A percentile compares a stretch with the other conserved stretches of the same genome.
Evolutionary conservation across 305 asterid genomes (phyloP).

Genomic region (Ruellia speciosa): DNA sequence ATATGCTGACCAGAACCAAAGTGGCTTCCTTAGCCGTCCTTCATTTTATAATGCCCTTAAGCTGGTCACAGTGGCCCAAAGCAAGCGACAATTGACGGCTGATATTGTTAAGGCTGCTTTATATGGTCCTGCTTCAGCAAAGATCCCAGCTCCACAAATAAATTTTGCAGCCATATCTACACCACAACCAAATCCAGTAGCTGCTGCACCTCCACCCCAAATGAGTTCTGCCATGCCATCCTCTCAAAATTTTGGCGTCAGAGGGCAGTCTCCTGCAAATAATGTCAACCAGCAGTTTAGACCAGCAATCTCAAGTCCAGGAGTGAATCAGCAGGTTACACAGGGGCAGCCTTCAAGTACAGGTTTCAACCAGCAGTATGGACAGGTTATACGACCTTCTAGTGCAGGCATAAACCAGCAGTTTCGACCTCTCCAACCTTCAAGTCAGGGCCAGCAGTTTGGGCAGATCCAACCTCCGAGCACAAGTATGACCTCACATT

Average conservation of each 20-base stretch:
- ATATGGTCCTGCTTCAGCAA: conserved; percentile 76
- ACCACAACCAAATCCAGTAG: conserved; percentile 38
- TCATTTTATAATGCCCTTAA: conserved; percentile 89
- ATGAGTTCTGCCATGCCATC: background rate
- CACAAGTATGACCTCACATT: conserved; percentile 26
- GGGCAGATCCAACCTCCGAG: conserved; percentile 31
- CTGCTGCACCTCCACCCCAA: conserved; percentile 23
- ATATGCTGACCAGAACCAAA: conserved; percentile 59
- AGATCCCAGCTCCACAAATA: conserved; percentile 85
- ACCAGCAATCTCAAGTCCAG: conserved; percentile 24
- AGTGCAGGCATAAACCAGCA: conserved; percentile 14
- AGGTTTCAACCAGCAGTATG: conserved; percentile 34
- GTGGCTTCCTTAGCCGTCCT: conserved; percentile 60
- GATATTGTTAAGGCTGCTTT: conserved; percentile 87
- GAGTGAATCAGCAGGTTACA: conserved; percentile 47
- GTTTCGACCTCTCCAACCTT: background rate
- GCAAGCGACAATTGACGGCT: conserved; percentile 78
- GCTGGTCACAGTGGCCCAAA: conserved; percentile 96
- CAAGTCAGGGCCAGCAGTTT: conserved; percentile 31
- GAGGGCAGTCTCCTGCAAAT: conserved; percentile 45
- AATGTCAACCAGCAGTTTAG: conserved; percentile 38
- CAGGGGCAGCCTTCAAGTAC: conserved; percentile 38
- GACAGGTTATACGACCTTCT: conserved; percentile 33
- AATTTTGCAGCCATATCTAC: conserved; percentile 39
- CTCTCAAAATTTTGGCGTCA: conserved; percentile 37